Evolutionary conservation across 192 early-diverging fungal species (phyloP), one percentile per base, ranked within the genome.

Genomic region (Diversispora epigaea): DNA sequence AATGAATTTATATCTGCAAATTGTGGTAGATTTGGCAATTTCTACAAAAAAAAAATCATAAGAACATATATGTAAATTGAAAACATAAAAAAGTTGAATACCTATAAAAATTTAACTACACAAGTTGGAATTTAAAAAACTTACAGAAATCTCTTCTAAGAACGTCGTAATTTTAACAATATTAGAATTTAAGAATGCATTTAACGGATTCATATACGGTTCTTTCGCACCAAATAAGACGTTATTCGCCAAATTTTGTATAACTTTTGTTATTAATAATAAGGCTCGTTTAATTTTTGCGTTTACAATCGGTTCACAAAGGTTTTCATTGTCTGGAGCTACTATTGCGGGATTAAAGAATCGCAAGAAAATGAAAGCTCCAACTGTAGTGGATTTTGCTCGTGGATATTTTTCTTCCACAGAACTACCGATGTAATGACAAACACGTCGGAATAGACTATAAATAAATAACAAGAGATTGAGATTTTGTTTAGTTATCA

Each of bases 291-390:
- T 87, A 55, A 96, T 83, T 50, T 90, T 87, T 57, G 83, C 79
- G 43, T 86, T 82, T 40, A 90, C 86, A 14, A 83, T 77, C 0
- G 76, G 70, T 63, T 84, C 83, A 65, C 95, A 81, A 43, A 98
- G 82, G 4, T 90, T 92, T 76, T 93, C 92, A 11, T 84, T 80
- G 78, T 96, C 94, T 14, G 97, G 97, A 6, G 95, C 88, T 6
- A 96, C 95, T 78, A 99, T 97, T 8, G 93, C 94, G 3, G 96
- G 97, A 76, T 95, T 95, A 72, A 98, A 87, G 89, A 98, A 96
- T 9, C 97, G 91, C 77, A 99, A 81, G 78, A 99, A 99, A 71
- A 99, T 87, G 61, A 98, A 98, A 0, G 93, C 93, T 74, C 97
- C 96, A 0, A 99, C 95, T 57, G 95, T 93, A 3, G 91, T 93